Base-by-base conservation (phyloP, 176 grass and related monocot genomes). In the Lolium rigidum region DNA sequence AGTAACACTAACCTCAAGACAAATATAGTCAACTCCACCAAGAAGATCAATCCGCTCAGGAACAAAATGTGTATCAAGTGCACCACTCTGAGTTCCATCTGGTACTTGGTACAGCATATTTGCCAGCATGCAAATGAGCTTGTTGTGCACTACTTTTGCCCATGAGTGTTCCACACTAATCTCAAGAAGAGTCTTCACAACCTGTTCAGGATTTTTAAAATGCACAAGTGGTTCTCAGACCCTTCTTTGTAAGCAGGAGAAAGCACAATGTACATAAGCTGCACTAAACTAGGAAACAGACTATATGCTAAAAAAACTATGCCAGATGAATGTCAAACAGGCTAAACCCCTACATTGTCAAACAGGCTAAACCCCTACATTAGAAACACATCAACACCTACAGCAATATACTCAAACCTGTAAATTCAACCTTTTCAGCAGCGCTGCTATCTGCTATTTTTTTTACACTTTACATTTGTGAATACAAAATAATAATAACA, bases 21-120 rank as follows among this genome's bases (percentile, higher is more conserved):
- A 96, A 79, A 98, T 94, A 75, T 95, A 96, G 65, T 98, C 90
- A 71, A 98, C 90, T 83, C 97, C 94, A 83, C 94, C 97, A 91
- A 98, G 88, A 80, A 87, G 90, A 86, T 98, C 92, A 59, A 95
- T 86, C 82, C 83, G 86, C 56, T 94, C 84, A 10, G 88, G 85
- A 87, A 88, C 51, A 71, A 95, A 94, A 79, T 88, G 86, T 81
- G 78, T 91, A 62, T 89, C 88, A 79, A 86, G 67, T 71, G 84
- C 51, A 85, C 84, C 82, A 74, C 79, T 90, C 66, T 92, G 78
- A 90, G 77, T 37, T 82, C 55, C 85, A 87, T 93, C 90, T 89
- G 94, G 89, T 84, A 90, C 81, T 87, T 88, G 64, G 61, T 98
- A 98, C 50, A 98, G 56, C 97, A 96, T 98, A 84, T 96, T 98